phyloP scores from a whole-genome alignment of 768 basidiomycete genomes.

The Nidula microcarpa region DNA sequence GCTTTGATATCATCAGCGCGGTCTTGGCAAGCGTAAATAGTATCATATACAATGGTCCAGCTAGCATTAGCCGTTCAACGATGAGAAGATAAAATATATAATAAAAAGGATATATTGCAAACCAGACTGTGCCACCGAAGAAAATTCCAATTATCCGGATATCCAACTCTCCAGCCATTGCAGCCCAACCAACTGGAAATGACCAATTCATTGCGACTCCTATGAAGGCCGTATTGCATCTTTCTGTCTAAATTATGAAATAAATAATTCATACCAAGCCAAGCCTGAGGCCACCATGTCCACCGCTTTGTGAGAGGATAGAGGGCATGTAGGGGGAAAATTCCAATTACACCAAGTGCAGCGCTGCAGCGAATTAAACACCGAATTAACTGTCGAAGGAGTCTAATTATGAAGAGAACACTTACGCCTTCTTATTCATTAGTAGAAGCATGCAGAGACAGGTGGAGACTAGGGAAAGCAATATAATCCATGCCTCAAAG shows the following conservation, averaged over 20 bases:
- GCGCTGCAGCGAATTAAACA: neutral
- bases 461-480: slow-evolving; percentile 25
- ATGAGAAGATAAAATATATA: slow-evolving; percentile 2
- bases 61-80: slow-evolving; percentile 5
- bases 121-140: neutral
- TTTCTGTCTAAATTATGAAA: neutral
- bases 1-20: slow-evolving; percentile 47
- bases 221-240: slow-evolving; percentile 1
- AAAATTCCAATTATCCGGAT: neutral
- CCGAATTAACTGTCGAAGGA: neutral
- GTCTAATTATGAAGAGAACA: neutral
- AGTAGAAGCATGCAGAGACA: neutral
- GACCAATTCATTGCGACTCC: slow-evolving; percentile 30
- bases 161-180: slow-evolving; percentile 4
- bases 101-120: neutral
- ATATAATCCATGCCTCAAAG: neutral
- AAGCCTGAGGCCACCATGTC: slow-evolving; percentile 40
- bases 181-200: slow-evolving; percentile 24
- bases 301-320: slow-evolving; percentile 38
- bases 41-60: slow-evolving; percentile 21
- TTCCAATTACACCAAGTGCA: slow-evolving; percentile 8
- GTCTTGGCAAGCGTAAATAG: slow-evolving; percentile 60
- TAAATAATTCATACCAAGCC: slow-evolving; percentile 24
- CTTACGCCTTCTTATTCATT: slow-evolving; percentile 1
- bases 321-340: slow-evolving; percentile 15